Conservation (phyloP, 371 early-diverging fungal genomes). For the Rhizopus delemar region DNA sequence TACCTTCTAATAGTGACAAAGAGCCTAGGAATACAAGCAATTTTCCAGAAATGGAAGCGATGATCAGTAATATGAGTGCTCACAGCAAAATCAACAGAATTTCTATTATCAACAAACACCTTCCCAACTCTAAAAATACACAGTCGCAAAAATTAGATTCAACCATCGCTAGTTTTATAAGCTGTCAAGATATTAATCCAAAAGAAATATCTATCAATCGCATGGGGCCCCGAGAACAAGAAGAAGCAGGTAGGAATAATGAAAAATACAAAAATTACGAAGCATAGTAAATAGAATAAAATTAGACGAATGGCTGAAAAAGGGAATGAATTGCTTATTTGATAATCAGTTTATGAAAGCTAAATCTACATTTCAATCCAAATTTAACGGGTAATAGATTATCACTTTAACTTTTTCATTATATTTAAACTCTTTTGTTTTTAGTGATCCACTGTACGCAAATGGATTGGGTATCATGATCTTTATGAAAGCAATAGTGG, state of each 20-base stretch:
- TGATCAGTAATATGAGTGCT: neutral
- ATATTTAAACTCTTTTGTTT: neutral
- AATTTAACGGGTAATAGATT: constrained; percentile 18
- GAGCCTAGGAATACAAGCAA: neutral
- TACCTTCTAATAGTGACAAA: too few relatives aligned
- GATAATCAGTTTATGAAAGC: constrained; percentile 54
- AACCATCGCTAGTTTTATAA: neutral
- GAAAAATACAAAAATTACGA: neutral
- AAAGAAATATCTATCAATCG: constrained; percentile 41
- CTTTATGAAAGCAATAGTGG: constrained; percentile 40
- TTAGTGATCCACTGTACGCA: constrained; percentile 41
- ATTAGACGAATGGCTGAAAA: constrained; percentile 45
- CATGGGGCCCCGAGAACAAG: constrained; percentile 56
- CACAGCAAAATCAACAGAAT: too few relatives aligned
- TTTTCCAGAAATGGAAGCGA: neutral
- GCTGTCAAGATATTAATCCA: constrained; percentile 11
- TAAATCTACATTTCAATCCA: constrained; percentile 22
- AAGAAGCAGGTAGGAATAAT: constrained; percentile 45
- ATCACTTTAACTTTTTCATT: neutral
- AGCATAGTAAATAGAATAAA: neutral
- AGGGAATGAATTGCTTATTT: constrained; percentile 45
- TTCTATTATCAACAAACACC: too few relatives aligned
- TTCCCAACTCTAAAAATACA: too few relatives aligned
- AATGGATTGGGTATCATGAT: constrained; percentile 37
- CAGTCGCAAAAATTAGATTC: neutral